phyloP scores from a whole-genome alignment of 2,329 filamentous ascomycete genomes.

The Penicillium sumatraense region DNA sequence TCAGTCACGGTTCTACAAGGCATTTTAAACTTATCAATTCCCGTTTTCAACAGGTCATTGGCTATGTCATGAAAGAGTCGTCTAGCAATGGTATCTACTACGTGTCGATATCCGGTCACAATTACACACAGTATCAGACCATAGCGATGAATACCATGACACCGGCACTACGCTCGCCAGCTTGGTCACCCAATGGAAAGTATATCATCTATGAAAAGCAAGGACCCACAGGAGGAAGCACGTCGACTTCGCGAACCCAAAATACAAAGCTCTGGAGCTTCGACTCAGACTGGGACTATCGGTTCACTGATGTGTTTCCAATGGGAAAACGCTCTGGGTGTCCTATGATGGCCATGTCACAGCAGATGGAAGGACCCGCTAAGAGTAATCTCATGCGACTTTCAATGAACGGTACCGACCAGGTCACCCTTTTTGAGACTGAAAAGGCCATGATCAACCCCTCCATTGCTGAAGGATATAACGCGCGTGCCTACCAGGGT shows the following conservation, averaged over 20 bases:
- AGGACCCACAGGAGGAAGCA: constrained; percentile 6
- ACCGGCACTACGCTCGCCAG: constrained; percentile 5
- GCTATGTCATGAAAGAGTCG: constrained; percentile 11
- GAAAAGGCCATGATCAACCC: constrained; percentile 5
- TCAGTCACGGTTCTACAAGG: too few species aligned
- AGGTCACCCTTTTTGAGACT: constrained; percentile 1
- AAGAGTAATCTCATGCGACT: constrained; percentile 4
- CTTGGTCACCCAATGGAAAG: constrained; percentile 12
- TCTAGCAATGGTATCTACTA: constrained; percentile 9
- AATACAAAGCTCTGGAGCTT: constrained; percentile 8
- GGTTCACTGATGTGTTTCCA: constrained; percentile 13
- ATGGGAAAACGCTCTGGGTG: neutral
- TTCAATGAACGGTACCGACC: constrained; percentile 1
- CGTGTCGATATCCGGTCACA: neutral
- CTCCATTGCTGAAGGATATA: constrained; percentile 4
- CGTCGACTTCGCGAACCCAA: neutral
- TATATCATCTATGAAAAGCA: constrained; percentile 15
- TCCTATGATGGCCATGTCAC: constrained; percentile 4
- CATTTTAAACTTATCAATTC: too few species aligned
- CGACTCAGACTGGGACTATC: constrained; percentile 15
- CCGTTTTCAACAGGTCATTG: constrained; percentile 4
- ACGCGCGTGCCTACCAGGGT: constrained; percentile 3
- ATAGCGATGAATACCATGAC: constrained; percentile 3
- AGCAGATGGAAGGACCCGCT: constrained; percentile 3
- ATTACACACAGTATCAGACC: constrained; percentile 1